Conservation (phyloP, 139 green algal species). For the Mychonastes homosphaera region DNA sequence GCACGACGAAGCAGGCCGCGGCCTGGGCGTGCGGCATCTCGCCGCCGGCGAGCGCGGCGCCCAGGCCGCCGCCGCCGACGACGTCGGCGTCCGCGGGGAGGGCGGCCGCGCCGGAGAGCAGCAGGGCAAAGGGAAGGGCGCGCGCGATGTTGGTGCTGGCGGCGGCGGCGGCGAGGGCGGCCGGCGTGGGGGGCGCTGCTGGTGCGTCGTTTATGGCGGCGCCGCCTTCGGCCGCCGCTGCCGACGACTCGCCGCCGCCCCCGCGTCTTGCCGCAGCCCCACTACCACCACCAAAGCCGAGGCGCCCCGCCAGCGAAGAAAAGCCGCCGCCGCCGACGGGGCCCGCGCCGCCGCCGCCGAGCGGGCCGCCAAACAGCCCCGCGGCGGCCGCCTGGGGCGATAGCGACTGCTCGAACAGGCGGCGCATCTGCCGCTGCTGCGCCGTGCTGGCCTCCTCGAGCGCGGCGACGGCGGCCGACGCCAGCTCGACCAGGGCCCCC, state of each 20-base stretch:
- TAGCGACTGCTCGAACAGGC: background rate
- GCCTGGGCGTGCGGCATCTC: constrained; percentile 11
- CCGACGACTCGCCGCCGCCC: too few relatives aligned
- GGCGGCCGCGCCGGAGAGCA: background rate
- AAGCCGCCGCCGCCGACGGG: background rate
- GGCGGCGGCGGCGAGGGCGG: too few relatives aligned
- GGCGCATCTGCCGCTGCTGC: background rate
- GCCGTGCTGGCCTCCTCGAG: constrained; percentile 18
- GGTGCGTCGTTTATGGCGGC: background rate
- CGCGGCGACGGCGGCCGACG: constrained; percentile 27
- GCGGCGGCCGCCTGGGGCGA: background rate
- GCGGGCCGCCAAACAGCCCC: constrained; percentile 1
- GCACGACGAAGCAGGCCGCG: constrained; percentile 48
- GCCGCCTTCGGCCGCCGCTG: too few relatives aligned
- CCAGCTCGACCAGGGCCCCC: constrained; percentile 41
- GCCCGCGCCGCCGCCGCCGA: background rate
- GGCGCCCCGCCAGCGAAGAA: background rate
- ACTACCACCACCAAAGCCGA: background rate
- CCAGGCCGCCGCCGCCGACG: background rate
- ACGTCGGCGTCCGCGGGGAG: background rate
- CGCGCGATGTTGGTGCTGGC: too few relatives aligned
- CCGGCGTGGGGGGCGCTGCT: background rate
- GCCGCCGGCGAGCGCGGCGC: constrained; percentile 14
- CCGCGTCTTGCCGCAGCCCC: too few relatives aligned
- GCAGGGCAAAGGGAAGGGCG: background rate